Percentiles rank a stretch among this genome's conserved stretches.
Conservation (phyloP, 495 filamentous ascomycete genomes). For the Neohortaea acidophila region DNA sequence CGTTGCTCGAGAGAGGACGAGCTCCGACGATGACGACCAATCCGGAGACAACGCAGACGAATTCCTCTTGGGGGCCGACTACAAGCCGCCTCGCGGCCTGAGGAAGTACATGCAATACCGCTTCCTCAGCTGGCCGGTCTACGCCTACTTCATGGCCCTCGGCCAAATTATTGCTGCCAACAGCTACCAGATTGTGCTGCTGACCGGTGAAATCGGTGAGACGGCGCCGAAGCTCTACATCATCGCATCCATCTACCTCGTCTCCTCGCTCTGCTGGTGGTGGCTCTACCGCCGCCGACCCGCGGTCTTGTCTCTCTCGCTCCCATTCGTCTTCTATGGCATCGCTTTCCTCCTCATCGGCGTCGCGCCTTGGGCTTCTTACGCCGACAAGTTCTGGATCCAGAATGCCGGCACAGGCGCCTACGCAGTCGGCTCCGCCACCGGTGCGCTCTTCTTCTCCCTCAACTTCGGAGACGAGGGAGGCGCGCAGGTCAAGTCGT, state of each 20-base stretch:
- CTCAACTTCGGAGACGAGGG: conserved; percentile 53
- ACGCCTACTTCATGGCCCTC: conserved; percentile 52
- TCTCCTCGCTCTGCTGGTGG: conserved; percentile 48
- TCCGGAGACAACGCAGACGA: conserved; percentile 25
- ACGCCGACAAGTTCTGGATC: conserved; percentile 31
- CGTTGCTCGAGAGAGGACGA: background rate
- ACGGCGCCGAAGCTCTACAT: conserved; percentile 46
- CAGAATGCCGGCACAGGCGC: conserved; percentile 44
- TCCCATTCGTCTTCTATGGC: conserved; percentile 47
- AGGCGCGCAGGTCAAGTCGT: conserved; percentile 42
- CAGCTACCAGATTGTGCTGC: conserved; percentile 51
- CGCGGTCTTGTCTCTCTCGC: conserved; percentile 40
- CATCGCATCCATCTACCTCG: conserved; percentile 44
- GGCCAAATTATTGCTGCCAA: conserved; percentile 53
- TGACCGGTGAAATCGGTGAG: conserved; percentile 44
- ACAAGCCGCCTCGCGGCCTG: conserved; percentile 49
- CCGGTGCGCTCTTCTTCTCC: conserved; percentile 46
- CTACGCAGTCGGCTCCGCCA: conserved; percentile 45
- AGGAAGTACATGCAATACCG: conserved; percentile 31
- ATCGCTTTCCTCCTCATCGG: conserved; percentile 49
- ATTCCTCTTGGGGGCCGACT: conserved; percentile 47
- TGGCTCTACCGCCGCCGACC: conserved; percentile 39
- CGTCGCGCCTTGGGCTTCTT: conserved; percentile 33
- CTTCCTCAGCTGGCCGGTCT: conserved; percentile 45
- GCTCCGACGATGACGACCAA: conserved; percentile 10